A percentile compares a stretch with the other conserved stretches of the same genome.
Conservation (phyloP, 768 basidiomycete species). For the Hirschioporus abietinus region DNA sequence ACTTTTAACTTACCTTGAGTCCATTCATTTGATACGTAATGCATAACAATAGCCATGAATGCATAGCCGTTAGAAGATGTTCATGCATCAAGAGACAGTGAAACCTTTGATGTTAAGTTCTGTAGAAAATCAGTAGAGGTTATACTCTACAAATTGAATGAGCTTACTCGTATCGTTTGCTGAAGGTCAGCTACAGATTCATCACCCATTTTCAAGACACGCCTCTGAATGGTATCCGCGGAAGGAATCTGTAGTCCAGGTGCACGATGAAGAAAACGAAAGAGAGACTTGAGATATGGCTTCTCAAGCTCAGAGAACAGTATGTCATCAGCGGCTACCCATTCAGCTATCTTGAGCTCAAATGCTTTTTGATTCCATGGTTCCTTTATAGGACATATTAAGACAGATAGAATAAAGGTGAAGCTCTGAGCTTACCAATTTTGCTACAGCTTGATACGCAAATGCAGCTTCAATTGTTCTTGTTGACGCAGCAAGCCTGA, state of each 20-base stretch:
- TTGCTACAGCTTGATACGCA: too few relatives aligned
- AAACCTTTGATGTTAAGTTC: constrained; percentile 16
- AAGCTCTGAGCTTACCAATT: too few relatives aligned
- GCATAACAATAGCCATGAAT: constrained; percentile 22
- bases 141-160: not conserved
- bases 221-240: constrained; percentile 8
- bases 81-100: constrained; percentile 21
- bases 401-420: too few relatives aligned
- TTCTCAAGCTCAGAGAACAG: constrained; percentile 19
- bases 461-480: too few relatives aligned
- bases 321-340: constrained; percentile 16
- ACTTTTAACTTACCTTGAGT: constrained; percentile 14
- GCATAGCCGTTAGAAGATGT: constrained; percentile 22
- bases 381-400: constrained; percentile 1
- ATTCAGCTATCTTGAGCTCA: constrained; percentile 11
- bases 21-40: constrained; percentile 19
- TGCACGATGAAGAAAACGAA: constrained; percentile 14
- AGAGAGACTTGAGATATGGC: constrained; percentile 15
- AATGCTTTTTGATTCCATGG: constrained; percentile 12
- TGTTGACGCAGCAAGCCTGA: too few relatives aligned
- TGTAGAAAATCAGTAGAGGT: not conserved
- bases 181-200: constrained; percentile 11
- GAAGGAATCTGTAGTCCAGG: constrained; percentile 11
- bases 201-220: constrained; percentile 17
- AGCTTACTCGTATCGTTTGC: constrained; percentile 16